Evolutionary conservation across 768 basidiomycete species (phyloP), one percentile per base, ranked within the genome.

Genomic region (Mycena floridula): DNA sequence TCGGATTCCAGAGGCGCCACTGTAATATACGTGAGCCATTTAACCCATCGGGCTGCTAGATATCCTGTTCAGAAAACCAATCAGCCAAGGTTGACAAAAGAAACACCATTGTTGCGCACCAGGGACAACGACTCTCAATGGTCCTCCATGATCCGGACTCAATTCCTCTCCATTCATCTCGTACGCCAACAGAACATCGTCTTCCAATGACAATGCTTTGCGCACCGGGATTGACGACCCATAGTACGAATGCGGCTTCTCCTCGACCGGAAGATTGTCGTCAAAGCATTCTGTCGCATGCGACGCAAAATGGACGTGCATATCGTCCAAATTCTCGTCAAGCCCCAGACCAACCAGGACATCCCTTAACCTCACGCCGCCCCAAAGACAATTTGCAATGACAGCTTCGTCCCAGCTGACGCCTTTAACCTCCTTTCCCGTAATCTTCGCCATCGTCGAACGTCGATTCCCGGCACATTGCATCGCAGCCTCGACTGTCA

Each of bases 391-490:
- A 57, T 87, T 87, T 45, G 77, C 77, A 38, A 83, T 76, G n/a
- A 81, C 81, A 16, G 81, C 85, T 46, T 81, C 79, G 18, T 67
- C 67, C 82, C 82, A 85, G 3, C 68, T 70, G 20, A 85, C 72
- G 7, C 82, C 82, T 27, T 75, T 62, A 0, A 82, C 81, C 0
- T 69, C 64, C 45, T 77, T 80, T 35, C 32, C 32, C 13, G 32
- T 35, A 30, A 74, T 69, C 6, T 65, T 61, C 7, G 73, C 75
- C 81, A 83, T 83, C 61, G 80, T 79, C 42, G 72, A 76, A 9
- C 81, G 69, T 47, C 81, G 68, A 50, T 82, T 82, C n/a, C 81
- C 81, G 6, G 81, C 81, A 49, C 81, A 84, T 79, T 83, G 72
- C 9, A 85, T 69, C 37, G 66, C 69, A n/a, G 80, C 78, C 4